phyloP scores from a whole-genome alignment of 176 grass and related monocot species.

The Calamus simplicifolius region DNA sequence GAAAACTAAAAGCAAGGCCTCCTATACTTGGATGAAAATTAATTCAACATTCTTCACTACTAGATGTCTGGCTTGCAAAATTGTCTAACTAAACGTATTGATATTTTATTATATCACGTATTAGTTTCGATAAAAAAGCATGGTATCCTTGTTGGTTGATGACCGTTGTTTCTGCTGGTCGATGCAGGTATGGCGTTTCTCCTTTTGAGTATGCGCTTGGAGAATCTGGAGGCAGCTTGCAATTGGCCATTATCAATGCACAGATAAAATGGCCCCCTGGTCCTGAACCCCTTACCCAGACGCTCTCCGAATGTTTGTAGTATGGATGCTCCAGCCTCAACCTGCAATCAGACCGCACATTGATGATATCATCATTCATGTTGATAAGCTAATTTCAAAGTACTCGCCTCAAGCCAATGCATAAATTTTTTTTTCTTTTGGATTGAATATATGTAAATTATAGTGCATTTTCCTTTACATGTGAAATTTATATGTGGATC shows the following conservation, averaged over 20 bases:
- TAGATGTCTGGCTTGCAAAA: too few species aligned
- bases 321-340: slow-evolving; percentile 22
- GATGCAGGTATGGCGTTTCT: slow-evolving; percentile 7
- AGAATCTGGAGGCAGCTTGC: slow-evolving; percentile 21
- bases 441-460: too few species aligned
- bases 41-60: too few species aligned
- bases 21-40: too few species aligned
- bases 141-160: too few species aligned
- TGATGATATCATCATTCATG: slow-evolving; percentile 16
- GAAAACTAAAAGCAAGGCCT: too few species aligned
- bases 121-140: too few species aligned
- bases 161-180: background rate
- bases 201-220: slow-evolving; percentile 18
- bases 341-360: slow-evolving; percentile 10
- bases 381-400: slow-evolving; percentile 16
- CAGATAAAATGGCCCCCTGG: slow-evolving; percentile 17
- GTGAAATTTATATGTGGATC: too few species aligned
- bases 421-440: too few species aligned
- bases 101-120: too few species aligned
- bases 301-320: slow-evolving; percentile 10
- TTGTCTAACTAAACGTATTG: too few species aligned
- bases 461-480: too few species aligned
- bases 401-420: background rate
- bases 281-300: slow-evolving; percentile 12
- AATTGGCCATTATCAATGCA: slow-evolving; percentile 17